These are phyloP conservation scores for Xylariaceae sp. DNA, from an alignment of 2,329 filamentous ascomycete genomes.

Conservation along the genomic window DNA sequence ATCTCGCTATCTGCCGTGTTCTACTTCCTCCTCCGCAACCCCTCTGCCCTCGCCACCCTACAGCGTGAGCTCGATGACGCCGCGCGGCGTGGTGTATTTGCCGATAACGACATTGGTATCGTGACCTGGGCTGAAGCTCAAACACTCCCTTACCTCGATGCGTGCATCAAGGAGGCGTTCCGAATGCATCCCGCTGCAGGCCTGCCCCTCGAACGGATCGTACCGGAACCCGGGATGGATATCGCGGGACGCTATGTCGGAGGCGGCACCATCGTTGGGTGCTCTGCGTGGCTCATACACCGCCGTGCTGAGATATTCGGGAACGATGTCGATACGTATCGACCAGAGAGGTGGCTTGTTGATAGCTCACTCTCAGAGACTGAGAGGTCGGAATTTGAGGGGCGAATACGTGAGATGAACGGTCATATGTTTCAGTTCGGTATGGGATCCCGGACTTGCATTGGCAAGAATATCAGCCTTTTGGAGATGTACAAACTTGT, in stretches of 20 bases:
- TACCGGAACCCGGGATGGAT: constrained; percentile 59
- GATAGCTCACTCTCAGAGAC: constrained; percentile 32
- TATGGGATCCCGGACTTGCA: constrained; percentile 66
- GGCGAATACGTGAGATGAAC: constrained; percentile 62
- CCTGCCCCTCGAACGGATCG: constrained; percentile 68
- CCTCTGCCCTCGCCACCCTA: constrained; percentile 50
- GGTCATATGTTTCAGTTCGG: constrained; percentile 71
- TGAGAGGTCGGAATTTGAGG: constrained; percentile 40
- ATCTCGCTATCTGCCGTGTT: constrained; percentile 70
- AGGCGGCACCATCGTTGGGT: constrained; percentile 70
- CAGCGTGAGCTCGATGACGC: constrained; percentile 61
- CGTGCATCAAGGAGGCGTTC: constrained; percentile 74
- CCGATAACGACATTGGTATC: constrained; percentile 50
- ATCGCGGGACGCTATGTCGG: constrained; percentile 60
- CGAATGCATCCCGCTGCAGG: constrained; percentile 72
- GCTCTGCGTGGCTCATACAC: constrained; percentile 72
- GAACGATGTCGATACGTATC: constrained; percentile 58
- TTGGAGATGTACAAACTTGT: constrained; percentile 63
- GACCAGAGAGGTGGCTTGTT: constrained; percentile 64
- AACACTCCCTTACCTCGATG: constrained; percentile 70
- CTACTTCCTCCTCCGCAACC: constrained; percentile 68
- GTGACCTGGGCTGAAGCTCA: constrained; percentile 69
- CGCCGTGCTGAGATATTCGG: constrained; percentile 65
- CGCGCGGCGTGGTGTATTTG: constrained; percentile 47
- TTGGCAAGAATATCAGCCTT: constrained; percentile 62